Base-by-base conservation (phyloP, 179 eudicot genomes). In the Camellia oleifera region DNA sequence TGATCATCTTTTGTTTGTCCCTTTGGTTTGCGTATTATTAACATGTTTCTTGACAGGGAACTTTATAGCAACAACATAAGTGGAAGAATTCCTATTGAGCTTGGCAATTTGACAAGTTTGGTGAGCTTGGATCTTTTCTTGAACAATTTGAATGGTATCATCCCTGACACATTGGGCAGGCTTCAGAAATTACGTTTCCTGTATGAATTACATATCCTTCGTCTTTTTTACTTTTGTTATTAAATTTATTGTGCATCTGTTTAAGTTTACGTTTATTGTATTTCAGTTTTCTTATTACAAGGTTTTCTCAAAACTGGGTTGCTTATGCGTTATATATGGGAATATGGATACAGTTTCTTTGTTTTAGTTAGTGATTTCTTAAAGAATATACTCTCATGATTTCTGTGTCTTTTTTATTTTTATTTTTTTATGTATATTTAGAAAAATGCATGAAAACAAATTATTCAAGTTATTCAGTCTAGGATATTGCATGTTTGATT, bases 61-160 rank as follows among this genome's bases (percentile, higher is more conserved):
- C 94, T 92, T 66, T 92, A 91, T 80, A 88, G 94, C 69, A 92
- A 92, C 82, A 92, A 90, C 81, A 88, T 92, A 68, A 88, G 88
- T 82, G 97, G 97, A 75, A 60, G 46, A 79, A 72, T 90, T 81
- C 97, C 94, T 73, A 5, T 48, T 71, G 97, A 92, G 84, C 91
- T 92, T 26, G 97, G 97, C 58, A 90, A 90, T 76, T 81, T 92
- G 82, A 90, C 89, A 71, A 88, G 85, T 76, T 88, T 92, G 87
- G 93, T 91, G 89, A 91, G 94, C 85, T 90, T 92, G 94, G 93
- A 92, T 92, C 97, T 92, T 82, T 91, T 88, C 87, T 75, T 87
- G 83, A 92, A 92, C 81, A 78, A 72, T 10, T 85, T 92, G 72
- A 81, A 61, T 54, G 93, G 94, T 77, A 83, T 87, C 44, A 88